These are phyloP conservation scores for Kazachstania viticola DNA, from an alignment of 805 yeast genomes.

Conservation along the genomic window DNA sequence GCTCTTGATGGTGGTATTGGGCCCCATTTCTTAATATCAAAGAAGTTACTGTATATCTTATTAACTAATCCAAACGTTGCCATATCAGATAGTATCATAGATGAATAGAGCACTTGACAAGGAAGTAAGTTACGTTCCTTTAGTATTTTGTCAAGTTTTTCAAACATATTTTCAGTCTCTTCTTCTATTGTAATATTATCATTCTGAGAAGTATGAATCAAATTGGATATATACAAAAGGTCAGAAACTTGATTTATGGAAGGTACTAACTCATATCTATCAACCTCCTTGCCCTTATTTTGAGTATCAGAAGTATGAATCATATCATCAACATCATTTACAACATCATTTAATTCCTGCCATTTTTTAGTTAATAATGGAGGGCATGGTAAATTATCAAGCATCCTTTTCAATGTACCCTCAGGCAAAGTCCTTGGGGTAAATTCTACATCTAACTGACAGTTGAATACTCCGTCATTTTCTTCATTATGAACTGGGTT, in stretches of 20 bases:
- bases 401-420: conserved; percentile 9
- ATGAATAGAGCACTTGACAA: conserved; percentile 45
- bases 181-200: conserved; percentile 21
- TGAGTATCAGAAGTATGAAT: background rate
- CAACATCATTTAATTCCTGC: conserved; percentile 7
- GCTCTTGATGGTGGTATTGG: conserved; percentile 82
- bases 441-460: conserved; percentile 43
- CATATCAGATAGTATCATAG: conserved; percentile 57
- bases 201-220: conserved; percentile 26
- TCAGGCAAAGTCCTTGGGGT: conserved; percentile 28
- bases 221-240: conserved; percentile 34
- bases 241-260: conserved; percentile 17
- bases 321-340: background rate
- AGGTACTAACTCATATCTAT: background rate
- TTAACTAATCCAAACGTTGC: conserved; percentile 50
- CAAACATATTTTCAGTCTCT: conserved; percentile 43
- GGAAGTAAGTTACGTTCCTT: conserved; percentile 23
- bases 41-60: conserved; percentile 42
- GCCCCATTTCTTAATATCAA: conserved; percentile 28
- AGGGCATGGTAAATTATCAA: conserved; percentile 30
- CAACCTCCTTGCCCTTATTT: background rate
- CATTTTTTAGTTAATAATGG: conserved; percentile 14
- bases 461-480: conserved; percentile 60
- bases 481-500: conserved; percentile 30
- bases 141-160: conserved; percentile 30